Evolutionary conservation across 2,329 filamentous ascomycete genomes (phyloP), one percentile per base, ranked within the genome.

Genomic region (Penicillium aurantiogriseum): DNA sequence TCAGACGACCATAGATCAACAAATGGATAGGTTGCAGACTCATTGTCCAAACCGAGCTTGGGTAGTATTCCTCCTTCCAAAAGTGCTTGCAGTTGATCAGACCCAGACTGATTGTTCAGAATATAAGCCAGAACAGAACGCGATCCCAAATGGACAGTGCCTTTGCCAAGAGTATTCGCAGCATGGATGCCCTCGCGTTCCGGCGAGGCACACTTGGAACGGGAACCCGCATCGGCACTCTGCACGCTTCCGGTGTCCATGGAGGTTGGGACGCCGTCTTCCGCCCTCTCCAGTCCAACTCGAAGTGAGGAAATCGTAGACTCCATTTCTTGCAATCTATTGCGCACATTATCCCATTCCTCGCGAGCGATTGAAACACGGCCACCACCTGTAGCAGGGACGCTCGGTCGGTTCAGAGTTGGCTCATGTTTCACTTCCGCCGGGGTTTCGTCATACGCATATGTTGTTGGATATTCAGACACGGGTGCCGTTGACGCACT

Each of bases 1-100:
- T 86, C 83, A 2, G 83, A 83, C 6, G 85, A 85, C 84, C 84
- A 87, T 3, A 87, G 72, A 65, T 87, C 85, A 29, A 87, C 83
- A 64, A 87, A 87, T 7, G 85, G 85, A 66, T 87, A 87, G 9
- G 84, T 87, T 4, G 83, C 83, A 38, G 81, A 84, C 65, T 87
- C 84, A 63, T 87, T 87, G 66, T 87, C 85, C 35, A 87, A 76
- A 3, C 85, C 85, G 56, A 87, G 79, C 54, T 87, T 82, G 0
- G 85, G 84, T 23, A 87, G 71, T 62, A 87, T 84, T 46, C 82
- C 84, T 63, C 84, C 84, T 62, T 85, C 83, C 44, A 86, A 71
- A 13, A 86, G 71, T 48, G 85, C 81, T 61, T 84, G 80, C 4
- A 78, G 70, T 60, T 79, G 76, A 38, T 77, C 74, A 11, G 76